Conservation (phyloP, 2,329 filamentous ascomycete genomes). For the Fusarium sacchari region DNA sequence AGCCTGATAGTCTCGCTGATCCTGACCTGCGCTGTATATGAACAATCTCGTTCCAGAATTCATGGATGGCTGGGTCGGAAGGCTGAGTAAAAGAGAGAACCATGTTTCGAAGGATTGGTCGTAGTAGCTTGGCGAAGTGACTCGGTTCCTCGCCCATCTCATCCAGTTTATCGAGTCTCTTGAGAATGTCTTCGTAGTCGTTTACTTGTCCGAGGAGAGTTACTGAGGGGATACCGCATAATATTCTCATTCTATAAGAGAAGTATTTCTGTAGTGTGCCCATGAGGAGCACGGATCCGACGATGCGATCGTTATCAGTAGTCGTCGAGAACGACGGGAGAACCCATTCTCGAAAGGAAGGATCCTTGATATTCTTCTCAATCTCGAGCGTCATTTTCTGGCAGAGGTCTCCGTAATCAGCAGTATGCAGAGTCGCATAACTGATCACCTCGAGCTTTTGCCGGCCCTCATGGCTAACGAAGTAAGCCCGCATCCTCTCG, state of each 20-base stretch:
- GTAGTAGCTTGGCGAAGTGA: background rate
- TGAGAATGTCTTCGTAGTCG: background rate
- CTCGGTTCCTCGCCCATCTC: background rate
- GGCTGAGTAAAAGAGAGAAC: background rate
- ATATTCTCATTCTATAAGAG: rapidly evolving
- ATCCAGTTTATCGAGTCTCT: background rate
- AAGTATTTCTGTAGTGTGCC: background rate
- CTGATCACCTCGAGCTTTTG: background rate
- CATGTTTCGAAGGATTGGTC: background rate
- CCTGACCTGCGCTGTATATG: background rate
- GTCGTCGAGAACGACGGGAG: background rate
- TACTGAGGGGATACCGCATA: background rate
- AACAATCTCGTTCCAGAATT: background rate
- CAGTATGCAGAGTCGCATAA: rapidly evolving
- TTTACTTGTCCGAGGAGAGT: background rate
- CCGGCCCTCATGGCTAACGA: background rate
- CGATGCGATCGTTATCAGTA: background rate
- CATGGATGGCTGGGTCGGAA: background rate
- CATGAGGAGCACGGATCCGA: background rate
- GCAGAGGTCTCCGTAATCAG: background rate
- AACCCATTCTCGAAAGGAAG: background rate
- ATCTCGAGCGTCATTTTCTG: background rate
- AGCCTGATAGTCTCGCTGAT: background rate
- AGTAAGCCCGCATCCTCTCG: rapidly evolving
- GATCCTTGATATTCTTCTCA: background rate